A percentile compares a stretch with the other conserved stretches of the same genome.
Conservation (phyloP, 2,329 filamentous ascomycete genomes). For the Fusarium sulawesiense region DNA sequence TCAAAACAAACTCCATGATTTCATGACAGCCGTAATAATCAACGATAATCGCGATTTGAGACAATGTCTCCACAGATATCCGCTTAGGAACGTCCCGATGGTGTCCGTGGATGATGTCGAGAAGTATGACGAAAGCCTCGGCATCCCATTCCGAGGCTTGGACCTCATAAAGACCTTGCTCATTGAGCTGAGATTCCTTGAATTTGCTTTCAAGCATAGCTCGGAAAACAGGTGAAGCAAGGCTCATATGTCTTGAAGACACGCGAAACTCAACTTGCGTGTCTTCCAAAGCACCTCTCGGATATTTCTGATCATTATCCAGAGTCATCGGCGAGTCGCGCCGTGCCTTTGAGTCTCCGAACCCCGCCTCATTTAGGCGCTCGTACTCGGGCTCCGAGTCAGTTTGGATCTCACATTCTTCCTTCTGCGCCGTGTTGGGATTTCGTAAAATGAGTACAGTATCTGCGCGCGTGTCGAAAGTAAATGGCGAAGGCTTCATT, state of each 20-base stretch:
- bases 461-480: constrained; percentile 24
- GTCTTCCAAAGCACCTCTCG: background rate
- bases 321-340: constrained; percentile 24
- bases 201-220: constrained; percentile 27
- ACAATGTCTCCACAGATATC: constrained; percentile 40
- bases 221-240: constrained; percentile 30
- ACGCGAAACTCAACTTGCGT: constrained; percentile 21
- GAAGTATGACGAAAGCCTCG: constrained; percentile 45
- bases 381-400: constrained; percentile 30
- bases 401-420: background rate
- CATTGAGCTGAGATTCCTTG: constrained; percentile 12
- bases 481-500: constrained; percentile 24
- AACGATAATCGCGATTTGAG: constrained; percentile 46
- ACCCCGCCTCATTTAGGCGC: constrained; percentile 14
- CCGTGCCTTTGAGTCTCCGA: constrained; percentile 1
- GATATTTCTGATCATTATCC: constrained; percentile 19
- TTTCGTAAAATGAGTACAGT: constrained; percentile 17
- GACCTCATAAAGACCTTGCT: constrained; percentile 17
- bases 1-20: constrained; percentile 31
- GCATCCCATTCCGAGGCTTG: constrained; percentile 43
- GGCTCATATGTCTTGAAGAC: constrained; percentile 26
- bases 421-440: constrained; percentile 4
- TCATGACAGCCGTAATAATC: constrained; percentile 50
- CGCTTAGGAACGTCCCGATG: constrained; percentile 35
- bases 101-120: constrained; percentile 47